phyloP scores from a whole-genome alignment of 768 basidiomycete species.

The Boletus vermiculosoides region DNA sequence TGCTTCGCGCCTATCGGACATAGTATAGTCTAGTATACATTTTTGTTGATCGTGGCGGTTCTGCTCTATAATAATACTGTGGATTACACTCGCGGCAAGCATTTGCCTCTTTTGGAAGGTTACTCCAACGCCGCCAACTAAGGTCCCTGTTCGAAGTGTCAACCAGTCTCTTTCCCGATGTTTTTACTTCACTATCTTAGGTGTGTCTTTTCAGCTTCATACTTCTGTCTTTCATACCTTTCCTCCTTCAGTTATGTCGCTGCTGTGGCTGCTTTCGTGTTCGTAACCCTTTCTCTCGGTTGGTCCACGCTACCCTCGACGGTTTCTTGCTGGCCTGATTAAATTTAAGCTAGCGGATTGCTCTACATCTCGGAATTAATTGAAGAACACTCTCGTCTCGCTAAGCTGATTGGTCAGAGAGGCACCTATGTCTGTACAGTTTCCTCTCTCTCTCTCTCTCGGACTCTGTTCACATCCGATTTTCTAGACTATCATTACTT shows the following conservation, averaged over 20 bases:
- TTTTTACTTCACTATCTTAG: slow-evolving; percentile 60
- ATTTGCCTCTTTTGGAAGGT: neutral
- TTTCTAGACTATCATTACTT: slow-evolving; percentile 65
- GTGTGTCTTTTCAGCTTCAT: slow-evolving; percentile 31
- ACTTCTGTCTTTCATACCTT: neutral
- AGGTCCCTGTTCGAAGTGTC: neutral
- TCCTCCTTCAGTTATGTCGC: slow-evolving; percentile 63
- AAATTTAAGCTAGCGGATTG: slow-evolving; percentile 76
- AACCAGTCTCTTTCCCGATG: slow-evolving; percentile 20
- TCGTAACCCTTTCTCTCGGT: slow-evolving; percentile 92
- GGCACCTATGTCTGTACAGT: slow-evolving; percentile 77
- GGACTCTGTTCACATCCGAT: slow-evolving; percentile 4
- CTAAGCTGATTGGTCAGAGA: slow-evolving; percentile 81
- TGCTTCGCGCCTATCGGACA: slow-evolving; percentile 54
- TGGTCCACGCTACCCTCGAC: slow-evolving; percentile 24
- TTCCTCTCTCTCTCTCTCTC: neutral
- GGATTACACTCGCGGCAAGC: neutral
- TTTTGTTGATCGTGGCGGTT: neutral
- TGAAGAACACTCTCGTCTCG: slow-evolving; percentile 83
- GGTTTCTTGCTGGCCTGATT: slow-evolving; percentile 6
- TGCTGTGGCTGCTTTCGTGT: slow-evolving; percentile 74
- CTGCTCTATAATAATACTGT: neutral
- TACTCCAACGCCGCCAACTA: neutral
- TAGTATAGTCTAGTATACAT: neutral
- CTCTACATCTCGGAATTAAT: slow-evolving; percentile 94